A percentile compares a stretch with the other conserved stretches of the same genome.
Conservation (phyloP, 2,329 filamentous ascomycete species). For the Leptographium galeiforme region DNA sequence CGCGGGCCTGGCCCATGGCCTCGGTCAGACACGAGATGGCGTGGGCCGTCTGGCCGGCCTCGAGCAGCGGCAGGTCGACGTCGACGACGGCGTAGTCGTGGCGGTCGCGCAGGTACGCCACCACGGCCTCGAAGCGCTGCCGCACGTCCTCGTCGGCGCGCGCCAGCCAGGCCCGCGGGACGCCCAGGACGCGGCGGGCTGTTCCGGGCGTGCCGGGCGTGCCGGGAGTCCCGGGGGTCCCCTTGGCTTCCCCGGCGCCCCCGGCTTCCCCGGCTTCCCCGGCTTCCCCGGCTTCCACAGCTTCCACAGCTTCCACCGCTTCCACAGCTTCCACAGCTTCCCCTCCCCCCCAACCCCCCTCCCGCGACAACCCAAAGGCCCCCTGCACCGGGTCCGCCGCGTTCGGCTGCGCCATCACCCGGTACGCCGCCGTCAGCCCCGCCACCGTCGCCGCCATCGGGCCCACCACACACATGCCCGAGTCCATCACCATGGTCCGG, state of each 20-base stretch:
- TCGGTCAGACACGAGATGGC: conserved; percentile 66
- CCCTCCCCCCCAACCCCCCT: conserved; percentile 12
- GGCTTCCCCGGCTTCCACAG: too few relatives aligned
- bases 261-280: too few relatives aligned
- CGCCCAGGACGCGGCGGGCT: conserved; percentile 50
- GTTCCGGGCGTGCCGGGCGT: background rate
- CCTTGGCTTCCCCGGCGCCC: conserved; percentile 15
- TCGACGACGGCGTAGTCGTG: conserved; percentile 38
- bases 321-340: too few relatives aligned
- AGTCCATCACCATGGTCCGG: conserved; percentile 45
- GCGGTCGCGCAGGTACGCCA: conserved; percentile 42
- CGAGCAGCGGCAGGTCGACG: conserved; percentile 52
- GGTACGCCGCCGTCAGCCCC: conserved; percentile 73
- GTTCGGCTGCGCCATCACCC: conserved; percentile 62
- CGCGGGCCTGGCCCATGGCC: conserved; percentile 35
- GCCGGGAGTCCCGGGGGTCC: too few relatives aligned
- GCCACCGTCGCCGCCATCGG: conserved; percentile 64
- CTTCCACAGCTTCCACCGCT: too few relatives aligned
- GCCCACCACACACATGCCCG: conserved; percentile 49
- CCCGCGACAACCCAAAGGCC: conserved; percentile 46
- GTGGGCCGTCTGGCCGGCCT: conserved; percentile 64
- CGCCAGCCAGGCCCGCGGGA: conserved; percentile 56
- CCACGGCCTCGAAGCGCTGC: conserved; percentile 44
- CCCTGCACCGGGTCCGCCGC: conserved; percentile 45
- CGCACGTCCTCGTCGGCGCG: conserved; percentile 52